Base-by-base conservation (phyloP, 768 basidiomycete genomes). In the Sporobolomyces roseus region DNA sequence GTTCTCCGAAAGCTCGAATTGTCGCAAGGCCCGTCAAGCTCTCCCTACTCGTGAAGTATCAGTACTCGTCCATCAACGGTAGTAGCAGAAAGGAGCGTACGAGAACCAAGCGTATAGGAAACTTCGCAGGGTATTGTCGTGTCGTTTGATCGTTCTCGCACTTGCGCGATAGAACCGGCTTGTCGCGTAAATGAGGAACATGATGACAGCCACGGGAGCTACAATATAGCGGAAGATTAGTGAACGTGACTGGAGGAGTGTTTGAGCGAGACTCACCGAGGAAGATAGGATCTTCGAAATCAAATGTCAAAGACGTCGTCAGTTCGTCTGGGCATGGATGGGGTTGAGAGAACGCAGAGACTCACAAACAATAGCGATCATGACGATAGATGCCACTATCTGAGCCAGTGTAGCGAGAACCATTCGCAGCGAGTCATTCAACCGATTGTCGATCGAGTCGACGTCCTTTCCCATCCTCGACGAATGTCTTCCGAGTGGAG, bases 71-170 rank as follows among this genome's bases (percentile, higher is more conserved):
- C n/a, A n/a, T n/a, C n/a, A n/a, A n/a, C n/a, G n/a, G n/a, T n/a
- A n/a, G n/a, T n/a, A n/a, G n/a, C n/a, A n/a, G n/a, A n/a, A n/a
- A n/a, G n/a, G n/a, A n/a, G n/a, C n/a, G n/a, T n/a, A n/a, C n/a
- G n/a, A n/a, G 79, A 94, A 96, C 76, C 92, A 91, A 1, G 91
- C 87, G 77, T 94, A 96, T 14, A 97, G 79, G 1, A 87, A 86
- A 1, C 89, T 89, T 33, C 92, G 86, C 36, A 94, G 78, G 23
- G 92, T 83, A 29, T 90, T 86, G 80, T 94, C 90, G 51, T 87
- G 81, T 52, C 86, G 82, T 82, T 93, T 94, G 73, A 93, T 81
- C 76, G 93, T 91, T 72, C 91, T 81, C 13, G 91, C 89, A 76
- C 89, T 90, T 2, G 88, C 83, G 49, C 90, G 86, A 75, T 94